These are phyloP conservation scores for Pleurotus citrinopileatus DNA, from an alignment of 768 basidiomycete genomes.

Conservation along the genomic window DNA sequence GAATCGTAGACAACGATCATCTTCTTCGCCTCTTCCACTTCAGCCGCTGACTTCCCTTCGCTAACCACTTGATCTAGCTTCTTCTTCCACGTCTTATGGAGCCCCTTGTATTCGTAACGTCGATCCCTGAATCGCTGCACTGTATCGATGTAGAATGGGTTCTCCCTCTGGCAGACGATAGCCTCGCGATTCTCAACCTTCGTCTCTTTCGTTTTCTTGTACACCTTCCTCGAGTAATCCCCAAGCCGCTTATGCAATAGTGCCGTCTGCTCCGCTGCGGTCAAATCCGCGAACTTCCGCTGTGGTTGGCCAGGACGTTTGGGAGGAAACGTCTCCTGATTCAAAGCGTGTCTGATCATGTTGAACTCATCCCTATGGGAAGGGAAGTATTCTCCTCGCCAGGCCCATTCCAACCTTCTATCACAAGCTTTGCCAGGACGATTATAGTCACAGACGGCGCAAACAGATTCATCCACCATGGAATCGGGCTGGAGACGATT, in stretches of 20 bases:
- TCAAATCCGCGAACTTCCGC: slow-evolving; percentile 81
- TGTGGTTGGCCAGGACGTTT: slow-evolving; percentile 70
- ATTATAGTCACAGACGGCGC: slow-evolving; percentile 98
- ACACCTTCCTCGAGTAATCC: slow-evolving; percentile 98
- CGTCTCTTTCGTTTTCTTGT: slow-evolving; percentile 97
- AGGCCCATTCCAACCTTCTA: slow-evolving; percentile 92
- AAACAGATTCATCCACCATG: slow-evolving; percentile 93
- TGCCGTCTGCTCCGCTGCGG: slow-evolving; percentile 83
- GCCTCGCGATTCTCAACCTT: slow-evolving; percentile 91
- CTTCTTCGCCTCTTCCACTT: slow-evolving; percentile 96
- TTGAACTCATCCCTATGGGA: slow-evolving; percentile 97
- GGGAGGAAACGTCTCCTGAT: slow-evolving; percentile 90
- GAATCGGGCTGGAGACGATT: slow-evolving; percentile 98
- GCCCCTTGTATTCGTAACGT: slow-evolving; percentile 97
- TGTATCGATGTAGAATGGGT: slow-evolving; percentile 99
- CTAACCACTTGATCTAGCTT: slow-evolving; percentile 74
- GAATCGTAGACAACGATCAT: slow-evolving; percentile 99
- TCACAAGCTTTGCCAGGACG: slow-evolving; percentile 95
- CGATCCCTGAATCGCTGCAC: slow-evolving; percentile 96
- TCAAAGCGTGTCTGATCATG: slow-evolving; percentile 97
- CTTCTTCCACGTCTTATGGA: slow-evolving; percentile 99
- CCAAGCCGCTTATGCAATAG: slow-evolving; percentile 95
- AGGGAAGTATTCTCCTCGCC: slow-evolving; percentile 98
- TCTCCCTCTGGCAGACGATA: slow-evolving; percentile 96
- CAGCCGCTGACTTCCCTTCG: slow-evolving; percentile 74